Percentiles rank a stretch among this genome's conserved stretches.
These are phyloP conservation scores for Syzygium malaccense DNA, from an alignment of 441 rosid genomes.

Conservation along the genomic window DNA sequence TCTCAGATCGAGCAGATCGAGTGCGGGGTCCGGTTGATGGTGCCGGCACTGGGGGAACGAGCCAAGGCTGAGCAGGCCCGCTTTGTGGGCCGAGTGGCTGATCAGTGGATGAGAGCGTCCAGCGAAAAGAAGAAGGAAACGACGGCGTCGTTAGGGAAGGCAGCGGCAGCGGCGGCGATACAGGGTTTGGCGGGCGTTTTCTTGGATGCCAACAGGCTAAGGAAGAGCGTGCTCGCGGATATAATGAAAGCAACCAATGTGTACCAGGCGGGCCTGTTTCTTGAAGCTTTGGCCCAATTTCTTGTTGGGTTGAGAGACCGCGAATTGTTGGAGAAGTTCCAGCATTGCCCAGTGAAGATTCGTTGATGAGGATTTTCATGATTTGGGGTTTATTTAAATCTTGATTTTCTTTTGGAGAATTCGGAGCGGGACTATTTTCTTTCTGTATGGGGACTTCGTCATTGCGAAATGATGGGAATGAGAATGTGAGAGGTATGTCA, in stretches of 20 bases:
- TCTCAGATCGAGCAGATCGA: conserved; percentile 63
- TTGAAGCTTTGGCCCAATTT: conserved; percentile 66
- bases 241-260: conserved; percentile 44
- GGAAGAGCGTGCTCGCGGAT: conserved; percentile 60
- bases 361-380: neutral
- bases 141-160: conserved; percentile 22
- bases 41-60: conserved; percentile 47
- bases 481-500: neutral
- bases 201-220: conserved; percentile 54
- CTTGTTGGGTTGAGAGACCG: conserved; percentile 64
- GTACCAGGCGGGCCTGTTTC: conserved; percentile 71
- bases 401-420: neutral
- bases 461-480: neutral
- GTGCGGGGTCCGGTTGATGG: conserved; percentile 66
- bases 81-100: conserved; percentile 35
- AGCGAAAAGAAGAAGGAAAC: conserved; percentile 4
- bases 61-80: conserved; percentile 34
- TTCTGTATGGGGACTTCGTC: neutral
- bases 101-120: conserved; percentile 24
- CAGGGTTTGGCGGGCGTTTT: conserved; percentile 55
- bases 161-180: conserved; percentile 40
- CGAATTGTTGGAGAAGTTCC: conserved; percentile 32
- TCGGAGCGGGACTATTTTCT: neutral
- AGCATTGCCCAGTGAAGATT: conserved; percentile 18
- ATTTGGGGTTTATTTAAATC: neutral